Base-by-base conservation (phyloP, 179 eudicot species). In the Nepenthes alata region DNA sequence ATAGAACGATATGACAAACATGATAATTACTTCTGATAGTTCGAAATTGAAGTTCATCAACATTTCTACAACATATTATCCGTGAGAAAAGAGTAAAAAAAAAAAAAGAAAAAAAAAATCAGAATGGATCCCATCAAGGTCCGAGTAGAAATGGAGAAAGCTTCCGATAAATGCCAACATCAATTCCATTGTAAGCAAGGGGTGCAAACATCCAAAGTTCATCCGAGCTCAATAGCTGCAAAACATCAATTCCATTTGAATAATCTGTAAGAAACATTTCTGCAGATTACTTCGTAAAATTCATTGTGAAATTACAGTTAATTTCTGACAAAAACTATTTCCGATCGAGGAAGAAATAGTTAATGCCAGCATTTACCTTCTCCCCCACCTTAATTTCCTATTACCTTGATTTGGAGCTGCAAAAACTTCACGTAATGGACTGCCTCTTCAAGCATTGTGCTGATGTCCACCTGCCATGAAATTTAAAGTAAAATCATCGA, bases 361-460 rank as follows among this genome's bases (percentile, higher is more conserved):
- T 25, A 25, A 25, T 25, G 25, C 25, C 25, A 25, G 25, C 25
- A 25, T 25, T 25, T 25, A 25, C 25, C 25, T 25, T 25, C 25
- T 25, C 25, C 25, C 25, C 25, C 25, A 25, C 25, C 25, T 25
- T 25, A 25, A 25, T 25, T 37, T 6, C 1, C 44, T 2, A 9
- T 55, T 78, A 91, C 98, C 96, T 89, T 89, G 51, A 91, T 91
- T 47, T 91, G 97, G 60, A 77, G 81, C 85, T 91, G 95, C 79
- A 91, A 70, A 68, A 88, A 91, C 63, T 86, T 86, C 38, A 91
- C 96, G 69, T 91, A 91, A 2, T 80, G 83, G 37, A 89, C 89
- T 47, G 96, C 96, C 72, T 91, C 97, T 76, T 91, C 97, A 16
- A 91, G 97, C 97, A 91, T 91, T 70, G 97, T 91, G 81, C 96